Conservation (phyloP, 345 rosid genomes). For the Boechera retrofracta region DNA sequence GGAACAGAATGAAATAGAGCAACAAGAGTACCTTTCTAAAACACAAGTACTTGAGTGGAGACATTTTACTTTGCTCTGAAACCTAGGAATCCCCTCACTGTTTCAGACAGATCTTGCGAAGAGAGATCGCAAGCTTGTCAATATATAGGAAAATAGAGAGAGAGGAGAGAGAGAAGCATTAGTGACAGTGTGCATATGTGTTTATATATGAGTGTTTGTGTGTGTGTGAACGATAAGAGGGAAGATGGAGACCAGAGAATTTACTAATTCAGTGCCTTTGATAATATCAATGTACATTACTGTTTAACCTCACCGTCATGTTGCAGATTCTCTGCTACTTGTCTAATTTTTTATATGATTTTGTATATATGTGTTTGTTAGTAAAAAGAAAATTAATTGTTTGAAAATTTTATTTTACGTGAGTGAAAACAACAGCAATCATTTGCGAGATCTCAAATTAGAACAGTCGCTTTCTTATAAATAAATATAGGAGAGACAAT, state of each 20-base stretch:
- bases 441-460: constrained; percentile 32
- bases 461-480: constrained; percentile 30
- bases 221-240: constrained; percentile 41
- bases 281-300: constrained; percentile 33
- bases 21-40: constrained; percentile 55
- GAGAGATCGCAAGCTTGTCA: constrained; percentile 45
- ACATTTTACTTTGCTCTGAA: constrained; percentile 49
- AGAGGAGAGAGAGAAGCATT: constrained; percentile 19
- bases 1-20: constrained; percentile 48
- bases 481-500: not conserved
- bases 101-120: constrained; percentile 43
- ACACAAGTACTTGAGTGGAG: constrained; percentile 51
- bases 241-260: constrained; percentile 43
- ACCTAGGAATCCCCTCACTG: constrained; percentile 41
- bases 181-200: constrained; percentile 37
- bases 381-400: not conserved
- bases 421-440: constrained; percentile 39
- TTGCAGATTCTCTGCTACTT: constrained; percentile 40
- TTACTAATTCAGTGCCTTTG: constrained; percentile 31
- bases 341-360: not conserved
- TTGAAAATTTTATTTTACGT: not conserved
- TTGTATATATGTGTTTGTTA: constrained; percentile 29
- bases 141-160: constrained; percentile 36
- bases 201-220: constrained; percentile 31
- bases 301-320: constrained; percentile 45